Evolutionary conservation across 495 filamentous ascomycete species (phyloP).

Genomic region (Lichenothelia convexa): DNA sequence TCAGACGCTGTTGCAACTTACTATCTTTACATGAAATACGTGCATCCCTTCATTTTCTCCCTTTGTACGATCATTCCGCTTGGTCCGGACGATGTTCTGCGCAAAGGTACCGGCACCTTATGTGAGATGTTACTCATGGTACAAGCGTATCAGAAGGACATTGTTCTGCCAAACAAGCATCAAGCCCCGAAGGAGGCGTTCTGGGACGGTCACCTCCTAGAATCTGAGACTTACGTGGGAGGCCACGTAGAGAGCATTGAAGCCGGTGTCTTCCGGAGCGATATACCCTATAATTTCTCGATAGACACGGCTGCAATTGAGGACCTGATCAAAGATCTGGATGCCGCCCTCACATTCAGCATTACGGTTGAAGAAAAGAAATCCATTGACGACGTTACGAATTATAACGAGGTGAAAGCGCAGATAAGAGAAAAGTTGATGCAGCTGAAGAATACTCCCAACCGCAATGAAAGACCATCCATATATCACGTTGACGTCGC

Average conservation of each 20-base stretch:
- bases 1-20: conserved; percentile 98
- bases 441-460: conserved; percentile 61
- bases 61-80: conserved; percentile 92
- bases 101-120: conserved; percentile 92
- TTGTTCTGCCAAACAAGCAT: conserved; percentile 93
- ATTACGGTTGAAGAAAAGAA: conserved; percentile 93
- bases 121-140: conserved; percentile 99
- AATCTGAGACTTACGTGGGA: conserved; percentile 94
- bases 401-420: conserved; percentile 81
- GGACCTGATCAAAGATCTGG: conserved; percentile 70
- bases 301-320: conserved; percentile 77
- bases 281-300: conserved; percentile 84
- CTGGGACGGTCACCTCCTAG: conserved; percentile 89
- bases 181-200: conserved; percentile 78
- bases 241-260: conserved; percentile 99
- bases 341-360: conserved; percentile 79
- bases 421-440: conserved; percentile 60
- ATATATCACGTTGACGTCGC: conserved; percentile 98
- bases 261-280: conserved; percentile 87
- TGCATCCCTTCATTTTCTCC: conserved; percentile 98
- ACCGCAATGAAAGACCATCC: conserved; percentile 63
- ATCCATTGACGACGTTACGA: conserved; percentile 69
- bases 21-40: conserved; percentile 99
- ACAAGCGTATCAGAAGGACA: conserved; percentile 80
- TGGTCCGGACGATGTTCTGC: conserved; percentile 74